Evolutionary conservation across 257 asterid genomes (phyloP), one percentile per base, ranked within the genome.

Genomic region (Plantago major): DNA sequence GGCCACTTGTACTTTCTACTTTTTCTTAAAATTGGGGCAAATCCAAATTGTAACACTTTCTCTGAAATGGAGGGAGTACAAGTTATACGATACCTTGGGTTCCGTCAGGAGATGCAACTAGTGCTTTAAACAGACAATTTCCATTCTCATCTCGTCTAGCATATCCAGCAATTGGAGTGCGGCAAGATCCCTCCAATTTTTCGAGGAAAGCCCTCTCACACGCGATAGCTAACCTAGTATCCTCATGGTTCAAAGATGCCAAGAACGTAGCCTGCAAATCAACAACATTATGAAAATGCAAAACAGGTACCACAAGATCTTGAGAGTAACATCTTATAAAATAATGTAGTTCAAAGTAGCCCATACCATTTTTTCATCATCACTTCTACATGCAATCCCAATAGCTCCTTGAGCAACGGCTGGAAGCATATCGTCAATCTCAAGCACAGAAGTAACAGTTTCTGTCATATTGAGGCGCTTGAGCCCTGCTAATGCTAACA

Each of bases 341-440:
- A 5, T 5, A 3, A 5, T 5, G 40, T 5, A 7, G 40, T 33
- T 33, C 40, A 5, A 22, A 72, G 51, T 47, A 47, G 8, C 42
- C 42, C 65, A 37, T 82, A 88, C 98, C 98, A 91, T 91, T 61
- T 76, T 86, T 45, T 84, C 89, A 43, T 91, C 97, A 61, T 84
- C 89, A 46, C 72, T 71, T 75, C 97, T 82, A 58, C 98, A 88
- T 0, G 98, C 97, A 61, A 91, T 91, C 26, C 98, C 97, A 33
- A 91, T 91, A 62, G 96, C 98, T 60, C 97, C 98, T 65, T 92
- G 97, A 69, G 97, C 98, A 55, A 92, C 97, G 67, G 98, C 98
- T 46, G 98, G 98, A 64, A 93, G 96, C 99, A 93, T 93, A 75
- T 93, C 96, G 47, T 93, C 96, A 55, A 93, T 84, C 37, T 97